These are phyloP conservation scores for Breviolum minutum DNA, from an alignment of 73 alveolate genomes.

Conservation along the genomic window DNA sequence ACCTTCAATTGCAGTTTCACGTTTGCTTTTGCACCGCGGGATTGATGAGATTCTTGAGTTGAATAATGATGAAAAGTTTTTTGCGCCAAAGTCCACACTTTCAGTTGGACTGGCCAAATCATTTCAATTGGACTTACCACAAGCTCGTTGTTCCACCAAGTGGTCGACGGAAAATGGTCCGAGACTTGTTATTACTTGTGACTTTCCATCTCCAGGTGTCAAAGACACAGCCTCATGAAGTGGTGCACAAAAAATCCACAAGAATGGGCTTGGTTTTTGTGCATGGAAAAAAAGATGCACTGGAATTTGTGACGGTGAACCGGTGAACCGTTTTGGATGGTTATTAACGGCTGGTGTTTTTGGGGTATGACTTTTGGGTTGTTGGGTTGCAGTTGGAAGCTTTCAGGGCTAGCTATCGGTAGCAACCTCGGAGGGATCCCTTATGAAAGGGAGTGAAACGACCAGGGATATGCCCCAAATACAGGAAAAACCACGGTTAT, in stretches of 20 bases:
- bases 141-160: conserved; percentile 46
- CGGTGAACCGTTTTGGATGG: no score
- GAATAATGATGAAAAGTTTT: conserved; percentile 60
- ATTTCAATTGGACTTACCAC: conserved; percentile 35
- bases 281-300: background rate
- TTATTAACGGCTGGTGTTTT: no score
- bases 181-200: conserved; percentile 65
- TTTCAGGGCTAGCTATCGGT: no score
- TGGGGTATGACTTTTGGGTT: no score
- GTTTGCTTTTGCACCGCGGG: conserved; percentile 55
- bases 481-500: no score
- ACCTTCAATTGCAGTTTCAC: conserved; percentile 65
- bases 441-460: no score
- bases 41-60: conserved; percentile 65
- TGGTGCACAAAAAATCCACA: no score
- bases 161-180: conserved; percentile 11
- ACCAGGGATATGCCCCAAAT: no score
- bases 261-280: no score
- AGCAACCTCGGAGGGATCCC: no score
- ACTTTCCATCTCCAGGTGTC: conserved; percentile 48
- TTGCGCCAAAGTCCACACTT: background rate
- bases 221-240: background rate
- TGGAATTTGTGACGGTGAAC: no score
- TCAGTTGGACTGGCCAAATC: background rate
- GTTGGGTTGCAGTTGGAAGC: no score